Conservation (phyloP, 768 basidiomycete species). For the Crepidotus variabilis region DNA sequence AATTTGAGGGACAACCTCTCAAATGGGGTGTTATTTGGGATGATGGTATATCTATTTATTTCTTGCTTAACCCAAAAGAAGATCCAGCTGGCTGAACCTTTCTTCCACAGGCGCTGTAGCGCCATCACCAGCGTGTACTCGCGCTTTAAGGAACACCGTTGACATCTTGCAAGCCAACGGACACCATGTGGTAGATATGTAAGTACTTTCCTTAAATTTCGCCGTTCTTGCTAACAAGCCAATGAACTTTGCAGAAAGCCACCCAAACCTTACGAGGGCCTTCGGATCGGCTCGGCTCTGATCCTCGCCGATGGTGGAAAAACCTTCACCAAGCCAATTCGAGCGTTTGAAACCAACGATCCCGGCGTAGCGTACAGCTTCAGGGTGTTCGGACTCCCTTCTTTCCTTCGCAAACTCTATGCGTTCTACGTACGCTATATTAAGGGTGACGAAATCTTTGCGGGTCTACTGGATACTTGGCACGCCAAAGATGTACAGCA, state of each 20-base stretch:
- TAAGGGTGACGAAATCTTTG: conserved; percentile 48
- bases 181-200: conserved; percentile 48
- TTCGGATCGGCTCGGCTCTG: conserved; percentile 49
- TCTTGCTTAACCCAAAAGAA: neutral
- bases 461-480: conserved; percentile 47
- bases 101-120: conserved; percentile 41
- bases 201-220: conserved; percentile 12
- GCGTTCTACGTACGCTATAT: conserved; percentile 50
- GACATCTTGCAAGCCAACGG: conserved; percentile 40
- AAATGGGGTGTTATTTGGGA: conserved; percentile 63
- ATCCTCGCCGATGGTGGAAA: conserved; percentile 49
- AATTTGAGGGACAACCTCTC: conserved; percentile 27
- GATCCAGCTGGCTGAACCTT: conserved; percentile 6
- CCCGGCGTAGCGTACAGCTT: conserved; percentile 37
- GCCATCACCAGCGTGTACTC: conserved; percentile 56
- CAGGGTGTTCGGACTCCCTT: conserved; percentile 41
- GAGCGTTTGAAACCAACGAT: conserved; percentile 43
- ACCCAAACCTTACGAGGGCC: conserved; percentile 47
- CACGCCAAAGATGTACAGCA: conserved; percentile 41
- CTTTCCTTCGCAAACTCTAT: conserved; percentile 42
- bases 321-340: conserved; percentile 29
- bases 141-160: conserved; percentile 48
- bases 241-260: conserved; percentile 25
- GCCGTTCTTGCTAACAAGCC: neutral
- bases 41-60: conserved; percentile 40